Evolutionary conservation across 345 rosid genomes (phyloP).

Genomic region (Eucalyptus sideroxylon): DNA sequence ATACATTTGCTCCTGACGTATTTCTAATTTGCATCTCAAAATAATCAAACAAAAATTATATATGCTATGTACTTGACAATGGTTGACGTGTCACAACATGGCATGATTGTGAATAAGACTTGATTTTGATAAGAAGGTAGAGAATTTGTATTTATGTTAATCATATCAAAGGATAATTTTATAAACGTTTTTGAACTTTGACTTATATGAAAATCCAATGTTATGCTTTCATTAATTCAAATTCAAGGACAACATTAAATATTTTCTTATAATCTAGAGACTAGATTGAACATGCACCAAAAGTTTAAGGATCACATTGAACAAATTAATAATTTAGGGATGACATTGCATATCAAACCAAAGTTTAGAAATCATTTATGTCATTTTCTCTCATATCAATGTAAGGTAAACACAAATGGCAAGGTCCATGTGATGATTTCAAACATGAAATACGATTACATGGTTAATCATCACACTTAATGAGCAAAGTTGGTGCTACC

Average conservation of each 20-base stretch:
- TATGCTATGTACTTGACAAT: background rate
- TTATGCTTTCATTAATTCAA: background rate
- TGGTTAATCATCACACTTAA: background rate
- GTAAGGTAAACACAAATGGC: background rate
- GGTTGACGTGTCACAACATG: background rate
- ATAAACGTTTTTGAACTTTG: background rate
- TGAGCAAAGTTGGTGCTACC: background rate
- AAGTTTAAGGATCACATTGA: background rate
- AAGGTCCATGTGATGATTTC: background rate
- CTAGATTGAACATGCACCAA: background rate
- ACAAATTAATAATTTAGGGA: background rate
- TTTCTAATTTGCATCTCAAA: background rate
- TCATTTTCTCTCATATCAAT: background rate
- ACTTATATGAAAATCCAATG: background rate
- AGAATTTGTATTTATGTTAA: background rate
- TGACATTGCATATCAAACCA: background rate
- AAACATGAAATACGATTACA: background rate
- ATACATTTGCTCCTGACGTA: background rate
- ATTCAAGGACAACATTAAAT: fast-evolving
- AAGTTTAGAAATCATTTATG: background rate
- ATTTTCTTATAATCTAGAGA: background rate
- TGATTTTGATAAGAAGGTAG: background rate
- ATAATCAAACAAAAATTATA: background rate
- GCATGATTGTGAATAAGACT: background rate
- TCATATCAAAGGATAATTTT: background rate